These are phyloP conservation scores for Coccomyxa subellipsoidea DNA, from an alignment of 163 green algal genomes.

Conservation along the genomic window DNA sequence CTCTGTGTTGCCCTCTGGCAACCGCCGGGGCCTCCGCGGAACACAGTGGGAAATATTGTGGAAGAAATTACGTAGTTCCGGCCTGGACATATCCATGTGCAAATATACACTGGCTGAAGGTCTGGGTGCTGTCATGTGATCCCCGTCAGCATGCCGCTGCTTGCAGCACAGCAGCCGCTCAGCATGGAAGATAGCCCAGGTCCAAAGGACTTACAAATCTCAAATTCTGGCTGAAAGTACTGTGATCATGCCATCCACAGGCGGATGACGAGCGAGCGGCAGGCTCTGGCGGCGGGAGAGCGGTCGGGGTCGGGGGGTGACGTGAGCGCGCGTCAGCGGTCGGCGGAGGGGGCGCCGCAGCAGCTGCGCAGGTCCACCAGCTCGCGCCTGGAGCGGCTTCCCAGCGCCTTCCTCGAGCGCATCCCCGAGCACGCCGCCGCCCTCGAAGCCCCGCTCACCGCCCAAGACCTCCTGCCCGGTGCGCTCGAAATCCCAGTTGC, in stretches of 20 bases:
- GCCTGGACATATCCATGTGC: too few relatives aligned
- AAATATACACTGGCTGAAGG: too few relatives aligned
- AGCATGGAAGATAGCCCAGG: too few relatives aligned
- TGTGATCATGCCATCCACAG: not conserved
- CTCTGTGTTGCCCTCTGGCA: too few relatives aligned
- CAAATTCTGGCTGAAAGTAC: too few relatives aligned
- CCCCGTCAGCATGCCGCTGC: too few relatives aligned
- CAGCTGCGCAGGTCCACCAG: not conserved
- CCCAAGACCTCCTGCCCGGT: constrained; percentile 1
- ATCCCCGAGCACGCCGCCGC: not conserved
- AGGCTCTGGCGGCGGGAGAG: not conserved
- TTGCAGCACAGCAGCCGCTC: too few relatives aligned
- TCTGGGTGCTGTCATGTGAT: too few relatives aligned
- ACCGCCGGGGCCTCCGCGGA: too few relatives aligned
- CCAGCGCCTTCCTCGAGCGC: constrained; percentile 1
- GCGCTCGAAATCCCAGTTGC: not conserved
- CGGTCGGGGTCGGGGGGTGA: not conserved
- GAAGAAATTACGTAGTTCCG: too few relatives aligned
- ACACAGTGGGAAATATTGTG: too few relatives aligned
- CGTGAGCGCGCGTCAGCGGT: not conserved
- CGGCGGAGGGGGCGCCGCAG: not conserved
- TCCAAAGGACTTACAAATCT: too few relatives aligned
- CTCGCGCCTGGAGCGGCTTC: not conserved
- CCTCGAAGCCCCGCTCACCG: not conserved
- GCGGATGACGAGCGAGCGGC: not conserved